phyloP scores from a whole-genome alignment of 176 grass and related monocot species.

The Puccinellia tenuiflora region DNA sequence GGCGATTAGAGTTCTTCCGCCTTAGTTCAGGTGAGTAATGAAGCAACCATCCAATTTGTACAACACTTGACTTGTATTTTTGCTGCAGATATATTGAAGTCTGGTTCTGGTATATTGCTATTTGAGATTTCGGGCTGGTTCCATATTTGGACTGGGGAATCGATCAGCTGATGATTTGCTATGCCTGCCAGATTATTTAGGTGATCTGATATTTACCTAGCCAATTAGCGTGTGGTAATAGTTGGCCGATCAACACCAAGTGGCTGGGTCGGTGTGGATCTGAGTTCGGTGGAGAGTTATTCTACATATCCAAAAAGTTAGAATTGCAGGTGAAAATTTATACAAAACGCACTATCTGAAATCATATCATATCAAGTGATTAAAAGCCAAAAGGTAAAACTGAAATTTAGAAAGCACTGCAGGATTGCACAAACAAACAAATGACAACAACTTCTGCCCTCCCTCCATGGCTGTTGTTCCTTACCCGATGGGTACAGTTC shows the following conservation, averaged over 20 bases:
- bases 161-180: background rate
- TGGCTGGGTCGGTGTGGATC: background rate
- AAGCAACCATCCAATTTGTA: too few species aligned
- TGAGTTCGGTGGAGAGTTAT: background rate
- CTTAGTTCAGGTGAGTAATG: too few species aligned
- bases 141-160: background rate
- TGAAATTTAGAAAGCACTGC: too few species aligned
- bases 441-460: too few species aligned
- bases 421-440: too few species aligned
- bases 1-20: too few species aligned
- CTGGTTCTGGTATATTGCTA: background rate
- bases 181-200: background rate
- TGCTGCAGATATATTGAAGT: too few species aligned
- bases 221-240: too few species aligned
- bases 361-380: too few species aligned
- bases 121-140: background rate
- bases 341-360: background rate
- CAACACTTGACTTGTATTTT: too few species aligned
- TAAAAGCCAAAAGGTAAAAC: too few species aligned
- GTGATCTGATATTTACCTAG: too few species aligned
- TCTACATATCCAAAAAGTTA: background rate
- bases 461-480: background rate
- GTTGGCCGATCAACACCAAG: background rate
- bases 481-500: background rate
- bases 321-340: background rate